phyloP scores from a whole-genome alignment of 257 asterid species.

The Apocynum venetum region DNA sequence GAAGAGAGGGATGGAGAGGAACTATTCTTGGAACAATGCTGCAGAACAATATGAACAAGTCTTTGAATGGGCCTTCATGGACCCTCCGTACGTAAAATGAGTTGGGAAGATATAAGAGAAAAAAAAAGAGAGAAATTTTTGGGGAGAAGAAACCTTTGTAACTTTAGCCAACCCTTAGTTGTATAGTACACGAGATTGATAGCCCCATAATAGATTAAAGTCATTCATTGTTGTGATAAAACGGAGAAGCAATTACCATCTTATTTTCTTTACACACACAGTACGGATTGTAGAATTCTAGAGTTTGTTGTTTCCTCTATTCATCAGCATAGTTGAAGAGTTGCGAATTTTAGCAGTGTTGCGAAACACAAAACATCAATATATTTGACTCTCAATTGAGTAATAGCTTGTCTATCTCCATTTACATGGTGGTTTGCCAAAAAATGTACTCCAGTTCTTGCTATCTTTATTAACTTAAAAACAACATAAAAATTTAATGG shows the following conservation, averaged over 20 bases:
- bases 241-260: neutral
- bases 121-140: neutral
- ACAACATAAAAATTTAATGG: too few relatives aligned
- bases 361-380: too few relatives aligned
- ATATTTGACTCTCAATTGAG: neutral
- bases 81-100: constrained; percentile 80
- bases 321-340: neutral
- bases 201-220: neutral
- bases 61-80: constrained; percentile 72
- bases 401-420: neutral
- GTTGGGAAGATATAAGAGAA: constrained; percentile 5
- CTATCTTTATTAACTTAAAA: neutral
- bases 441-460: neutral
- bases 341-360: neutral
- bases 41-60: constrained; percentile 84
- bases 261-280: neutral
- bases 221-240: neutral
- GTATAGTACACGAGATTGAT: neutral
- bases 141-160: neutral
- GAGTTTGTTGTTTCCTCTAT: neutral
- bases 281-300: neutral
- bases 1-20: constrained; percentile 84
- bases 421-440: neutral
- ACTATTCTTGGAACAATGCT: constrained; percentile 85
- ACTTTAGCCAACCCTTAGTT: neutral